Evolutionary conservation across 495 filamentous ascomycete species (phyloP).

Genomic region (Paragyromitra xinjiangensis): DNA sequence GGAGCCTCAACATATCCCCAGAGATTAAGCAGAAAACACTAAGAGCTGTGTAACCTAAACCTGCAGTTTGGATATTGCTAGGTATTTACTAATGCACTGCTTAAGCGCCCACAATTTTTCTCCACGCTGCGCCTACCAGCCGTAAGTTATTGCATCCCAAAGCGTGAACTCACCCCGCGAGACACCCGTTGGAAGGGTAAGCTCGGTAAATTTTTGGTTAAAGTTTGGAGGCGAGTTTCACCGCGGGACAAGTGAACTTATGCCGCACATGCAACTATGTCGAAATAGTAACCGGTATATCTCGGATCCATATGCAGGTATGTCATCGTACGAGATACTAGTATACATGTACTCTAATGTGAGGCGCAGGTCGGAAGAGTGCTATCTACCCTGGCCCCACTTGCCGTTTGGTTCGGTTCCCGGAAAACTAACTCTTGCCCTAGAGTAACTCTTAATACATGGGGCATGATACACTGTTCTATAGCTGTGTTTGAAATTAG

Average conservation of each 20-base stretch:
- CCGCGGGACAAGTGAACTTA: neutral
- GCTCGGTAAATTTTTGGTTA: neutral
- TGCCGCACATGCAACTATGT: neutral
- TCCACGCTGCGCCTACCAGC: neutral
- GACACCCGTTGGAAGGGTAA: neutral
- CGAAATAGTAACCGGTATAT: conserved; percentile 2
- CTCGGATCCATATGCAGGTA: neutral
- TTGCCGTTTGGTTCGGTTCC: neutral
- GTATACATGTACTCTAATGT: neutral
- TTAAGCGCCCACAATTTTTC: neutral
- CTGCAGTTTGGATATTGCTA: neutral
- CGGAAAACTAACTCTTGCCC: neutral
- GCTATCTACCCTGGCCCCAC: neutral
- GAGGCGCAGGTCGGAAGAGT: neutral
- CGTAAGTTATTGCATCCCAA: neutral
- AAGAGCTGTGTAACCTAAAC: conserved; percentile 4
- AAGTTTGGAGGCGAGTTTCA: conserved; percentile 14
- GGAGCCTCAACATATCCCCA: neutral
- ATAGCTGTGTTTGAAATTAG: too few species aligned
- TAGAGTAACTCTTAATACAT: neutral
- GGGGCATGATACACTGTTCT: too few species aligned
- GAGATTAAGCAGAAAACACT: neutral
- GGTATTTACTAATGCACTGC: neutral
- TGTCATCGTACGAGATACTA: too few species aligned
- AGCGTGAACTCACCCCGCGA: neutral